Evolutionary conservation across 495 filamentous ascomycete species (phyloP), one percentile per base, ranked within the genome.

Genomic region (Penicillium subrubescens): DNA sequence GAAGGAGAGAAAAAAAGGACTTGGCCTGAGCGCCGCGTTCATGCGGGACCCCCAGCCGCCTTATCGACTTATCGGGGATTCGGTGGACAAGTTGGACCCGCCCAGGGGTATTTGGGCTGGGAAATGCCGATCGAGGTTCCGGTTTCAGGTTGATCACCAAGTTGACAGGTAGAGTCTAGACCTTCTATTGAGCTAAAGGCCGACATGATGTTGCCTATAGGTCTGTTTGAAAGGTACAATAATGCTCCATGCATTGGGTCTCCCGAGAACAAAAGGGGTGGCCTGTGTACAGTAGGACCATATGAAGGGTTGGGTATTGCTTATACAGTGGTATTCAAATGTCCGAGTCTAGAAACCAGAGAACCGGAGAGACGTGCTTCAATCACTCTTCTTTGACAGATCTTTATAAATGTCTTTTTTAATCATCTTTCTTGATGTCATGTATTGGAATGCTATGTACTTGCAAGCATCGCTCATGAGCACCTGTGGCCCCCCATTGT

Each of bases 11-110:
- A 55, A 68, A 67, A 73, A 71, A 60, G 54, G 67, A 57, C 51
- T 52, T 66, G 71, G 71, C 62, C 62, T 64, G 59, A 60, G 66
- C 70, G 70, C 56, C 61, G 63, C 59, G 60, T 63, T 62, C 31
- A 72, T 71, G 11, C 68, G 68, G 71, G 71, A 68, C 62, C 65
- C 65, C 71, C 65, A 63, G 39, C 59, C 39, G 60, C 56, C 57
- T 69, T 66, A 66, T 63, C 63, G 56, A 51, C 2, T 51, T 51
- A 29, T 23, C 21, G 25, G 5, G 31, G 31, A 33, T 33, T 33
- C 31, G 31, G 15, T 17, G 11, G 43, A 17, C 27, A 50, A 46
- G 34, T 53, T 21, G 59, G 67, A 63, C 60, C 63, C 66, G 63
- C 59, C 62, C 61, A 61, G 60, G 67, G 63, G 43, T 37, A 37